Percentiles rank a stretch among this genome's conserved stretches.
Conservation (phyloP, 352 stramenopile species). For the Phytophthora pinifolia region DNA sequence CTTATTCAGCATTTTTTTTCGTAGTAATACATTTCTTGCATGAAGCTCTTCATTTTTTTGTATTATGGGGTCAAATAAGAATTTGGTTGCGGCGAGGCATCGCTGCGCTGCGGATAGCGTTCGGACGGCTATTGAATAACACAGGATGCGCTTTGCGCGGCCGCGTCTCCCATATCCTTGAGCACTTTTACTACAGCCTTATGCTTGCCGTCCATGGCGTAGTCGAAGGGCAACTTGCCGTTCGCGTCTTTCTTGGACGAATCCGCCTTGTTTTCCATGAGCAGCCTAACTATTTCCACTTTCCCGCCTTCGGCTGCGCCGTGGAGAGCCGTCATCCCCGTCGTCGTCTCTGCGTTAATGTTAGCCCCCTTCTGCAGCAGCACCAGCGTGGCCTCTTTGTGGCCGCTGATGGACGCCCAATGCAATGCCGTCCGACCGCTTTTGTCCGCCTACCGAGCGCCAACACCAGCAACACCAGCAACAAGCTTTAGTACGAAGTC, state of each 20-base stretch:
- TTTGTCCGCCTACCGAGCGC: slow-evolving; percentile 80
- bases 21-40: slow-evolving; percentile 30
- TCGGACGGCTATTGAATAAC: slow-evolving; percentile 64
- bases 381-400: slow-evolving; percentile 89
- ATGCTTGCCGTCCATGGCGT: slow-evolving; percentile 92
- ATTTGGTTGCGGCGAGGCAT: slow-evolving; percentile 12
- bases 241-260: slow-evolving; percentile 88
- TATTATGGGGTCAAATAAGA: slow-evolving; percentile 42
- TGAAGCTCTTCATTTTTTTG: slow-evolving; percentile 33
- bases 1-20: slow-evolving; percentile 5
- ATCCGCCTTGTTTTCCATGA: slow-evolving; percentile 91
- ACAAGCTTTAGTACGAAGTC: slow-evolving; percentile 9
- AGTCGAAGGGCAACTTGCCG: slow-evolving; percentile 91
- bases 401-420: slow-evolving; percentile 92
- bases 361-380: slow-evolving; percentile 84
- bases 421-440: slow-evolving; percentile 91
- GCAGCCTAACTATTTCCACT: slow-evolving; percentile 89
- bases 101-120: slow-evolving; percentile 14
- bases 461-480: slow-evolving; percentile 1
- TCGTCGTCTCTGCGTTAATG: slow-evolving; percentile 90
- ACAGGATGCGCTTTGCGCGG: slow-evolving; percentile 84
- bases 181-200: slow-evolving; percentile 91
- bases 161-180: slow-evolving; percentile 92
- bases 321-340: slow-evolving; percentile 89
- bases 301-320: slow-evolving; percentile 90